Evolutionary conservation across 2,329 filamentous ascomycete genomes (phyloP), one percentile per base, ranked within the genome.

Genomic region (Fusarium cyanostomum): DNA sequence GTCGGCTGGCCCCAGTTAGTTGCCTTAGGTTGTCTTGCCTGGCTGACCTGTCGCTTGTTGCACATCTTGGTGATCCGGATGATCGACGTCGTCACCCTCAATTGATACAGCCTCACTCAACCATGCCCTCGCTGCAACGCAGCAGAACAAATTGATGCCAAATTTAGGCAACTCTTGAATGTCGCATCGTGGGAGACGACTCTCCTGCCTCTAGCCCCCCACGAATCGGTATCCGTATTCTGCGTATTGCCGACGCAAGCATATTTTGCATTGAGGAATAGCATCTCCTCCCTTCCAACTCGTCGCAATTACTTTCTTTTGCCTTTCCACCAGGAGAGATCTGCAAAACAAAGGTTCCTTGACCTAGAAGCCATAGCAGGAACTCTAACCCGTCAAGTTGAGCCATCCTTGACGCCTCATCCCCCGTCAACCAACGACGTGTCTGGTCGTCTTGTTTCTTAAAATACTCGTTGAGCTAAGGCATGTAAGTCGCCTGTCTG

Each of bases 151-250:
- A 21, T 21, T 9, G 6, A 62, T 48, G 18, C 62, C 52, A 64
- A 62, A 45, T 58, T 49, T 66, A 64, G 62, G 62, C 62, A 64
- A 27, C 62, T 45, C 62, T 30, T 53, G 46, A 38, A 52, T 57
- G 52, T 52, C 24, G 37, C 45, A 62, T 52, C 35, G 48, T 45
- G 33, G 26, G 27, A 33, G 13, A 26, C 42, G 33, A n/a, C 16
- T 10, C 8, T 18, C 34, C 10, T n/a, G 24, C 26, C 27, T 18
- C 13, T 16, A 11, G n/a, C 37, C 41, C 35, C 24, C 51, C 38
- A 42, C 24, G 16, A 54, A 33, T 12, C 12, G 31, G 13, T 34
- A 11, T 5, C 38, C 30, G 31, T 52, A 52, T 35, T 21, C 28
- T 18, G 39, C 39, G 41, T 52, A 44, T 44, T 18, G 28, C 31